These are phyloP conservation scores for Fusarium austroafricanum DNA, from an alignment of 2,329 filamentous ascomycete genomes.

Conservation along the genomic window DNA sequence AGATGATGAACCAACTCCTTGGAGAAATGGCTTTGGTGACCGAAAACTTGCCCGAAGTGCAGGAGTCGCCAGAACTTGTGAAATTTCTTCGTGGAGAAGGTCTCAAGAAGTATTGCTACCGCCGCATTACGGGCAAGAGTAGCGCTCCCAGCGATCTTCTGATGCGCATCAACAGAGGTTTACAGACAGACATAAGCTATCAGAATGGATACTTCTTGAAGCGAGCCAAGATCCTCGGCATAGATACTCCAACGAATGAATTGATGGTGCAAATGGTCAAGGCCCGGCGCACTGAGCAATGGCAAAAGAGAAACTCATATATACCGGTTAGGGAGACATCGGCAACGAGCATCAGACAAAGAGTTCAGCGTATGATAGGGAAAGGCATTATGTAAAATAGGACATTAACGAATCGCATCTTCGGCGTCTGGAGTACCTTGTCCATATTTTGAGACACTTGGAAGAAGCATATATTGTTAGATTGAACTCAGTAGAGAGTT, in stretches of 20 bases:
- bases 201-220: conserved; percentile 89
- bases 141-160: conserved; percentile 72
- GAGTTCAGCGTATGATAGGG: background rate
- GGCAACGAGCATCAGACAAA: conserved; percentile 36
- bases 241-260: conserved; percentile 79
- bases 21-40: conserved; percentile 81
- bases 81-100: conserved; percentile 68
- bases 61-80: conserved; percentile 67
- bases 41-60: conserved; percentile 77
- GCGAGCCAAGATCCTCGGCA: conserved; percentile 76
- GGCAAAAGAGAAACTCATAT: conserved; percentile 48
- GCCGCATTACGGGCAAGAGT: conserved; percentile 56
- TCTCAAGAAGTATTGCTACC: conserved; percentile 69
- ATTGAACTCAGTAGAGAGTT: background rate
- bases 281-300: conserved; percentile 66
- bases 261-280: conserved; percentile 79
- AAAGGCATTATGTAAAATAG: background rate
- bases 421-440: conserved; percentile 16
- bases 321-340: conserved; percentile 54
- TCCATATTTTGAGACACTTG: background rate
- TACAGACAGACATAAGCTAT: conserved; percentile 80
- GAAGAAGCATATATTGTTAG: background rate
- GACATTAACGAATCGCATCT: conserved; percentile 11
- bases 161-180: conserved; percentile 70
- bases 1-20: conserved; percentile 77